Evolutionary conservation across 1,139 yeast species (phyloP).

Genomic region (Geotrichum bryndzae): DNA sequence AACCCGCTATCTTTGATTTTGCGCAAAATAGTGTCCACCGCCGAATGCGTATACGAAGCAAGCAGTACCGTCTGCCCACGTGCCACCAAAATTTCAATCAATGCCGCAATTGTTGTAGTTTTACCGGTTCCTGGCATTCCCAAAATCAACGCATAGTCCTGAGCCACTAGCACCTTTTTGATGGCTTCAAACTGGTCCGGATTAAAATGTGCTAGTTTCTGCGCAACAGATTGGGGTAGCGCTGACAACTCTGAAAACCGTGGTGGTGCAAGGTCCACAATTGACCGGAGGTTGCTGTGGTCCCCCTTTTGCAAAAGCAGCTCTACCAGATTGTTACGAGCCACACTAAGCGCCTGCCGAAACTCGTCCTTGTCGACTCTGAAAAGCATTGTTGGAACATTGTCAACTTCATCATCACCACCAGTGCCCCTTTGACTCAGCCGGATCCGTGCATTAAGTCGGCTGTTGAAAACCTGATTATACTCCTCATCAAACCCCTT

Average conservation of each 20-base stretch:
- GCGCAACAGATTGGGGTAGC: neutral
- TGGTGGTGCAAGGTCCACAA: conserved; percentile 7
- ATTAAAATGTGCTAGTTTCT: conserved; percentile 40
- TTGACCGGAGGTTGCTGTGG: conserved; percentile 1
- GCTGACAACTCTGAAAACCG: neutral
- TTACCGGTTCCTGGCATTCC: conserved; percentile 99
- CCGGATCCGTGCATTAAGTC: conserved; percentile 27
- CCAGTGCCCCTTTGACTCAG: neutral
- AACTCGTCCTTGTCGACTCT: conserved; percentile 79
- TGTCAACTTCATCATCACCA: neutral
- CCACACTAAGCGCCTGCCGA: conserved; percentile 67
- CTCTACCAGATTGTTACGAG: conserved; percentile 62
- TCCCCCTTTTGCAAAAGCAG: conserved; percentile 3
- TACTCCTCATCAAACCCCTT: conserved; percentile 40
- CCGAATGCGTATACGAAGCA: conserved; percentile 89
- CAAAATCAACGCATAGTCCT: conserved; percentile 72
- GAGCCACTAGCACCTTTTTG: conserved; percentile 53
- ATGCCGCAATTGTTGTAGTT: conserved; percentile 80
- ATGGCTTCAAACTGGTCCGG: conserved; percentile 67
- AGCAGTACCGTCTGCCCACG: conserved; percentile 64
- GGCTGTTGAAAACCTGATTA: conserved; percentile 50
- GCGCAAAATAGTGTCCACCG: conserved; percentile 84
- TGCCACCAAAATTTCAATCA: conserved; percentile 55
- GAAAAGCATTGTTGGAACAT: conserved; percentile 33
- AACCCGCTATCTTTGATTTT: conserved; percentile 54